These are phyloP conservation scores for Lithohypha guttulata DNA, from an alignment of 2,329 filamentous ascomycete species.

Conservation along the genomic window DNA sequence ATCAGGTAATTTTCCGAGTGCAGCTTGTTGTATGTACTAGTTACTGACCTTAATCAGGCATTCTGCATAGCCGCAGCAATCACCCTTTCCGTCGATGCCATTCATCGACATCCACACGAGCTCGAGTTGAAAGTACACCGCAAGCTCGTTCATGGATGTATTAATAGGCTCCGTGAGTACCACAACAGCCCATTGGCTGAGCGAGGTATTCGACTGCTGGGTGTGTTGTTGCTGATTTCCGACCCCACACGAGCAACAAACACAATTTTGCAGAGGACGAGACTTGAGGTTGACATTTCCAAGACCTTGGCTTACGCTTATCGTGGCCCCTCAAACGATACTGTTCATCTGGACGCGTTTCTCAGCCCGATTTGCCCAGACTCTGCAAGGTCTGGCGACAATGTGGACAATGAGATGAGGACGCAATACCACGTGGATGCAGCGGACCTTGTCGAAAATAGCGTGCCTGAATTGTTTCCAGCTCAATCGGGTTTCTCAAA, in stretches of 20 bases:
- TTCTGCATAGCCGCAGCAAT: conserved; percentile 31
- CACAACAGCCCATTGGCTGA: conserved; percentile 12
- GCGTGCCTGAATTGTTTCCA: conserved; percentile 18
- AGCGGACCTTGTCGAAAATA: conserved; percentile 15
- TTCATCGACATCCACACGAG: conserved; percentile 23
- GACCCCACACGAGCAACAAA: neutral
- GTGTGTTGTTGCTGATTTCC: neutral
- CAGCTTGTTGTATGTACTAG: neutral
- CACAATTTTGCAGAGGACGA: no score
- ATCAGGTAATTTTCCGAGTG: conserved; percentile 12
- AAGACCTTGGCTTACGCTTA: no score
- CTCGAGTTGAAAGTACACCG: conserved; percentile 11
- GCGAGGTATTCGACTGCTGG: conserved; percentile 12
- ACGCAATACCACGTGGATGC: neutral
- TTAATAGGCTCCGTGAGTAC: conserved; percentile 11
- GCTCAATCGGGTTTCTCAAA: conserved; percentile 19
- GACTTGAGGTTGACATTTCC: no score
- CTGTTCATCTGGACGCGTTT: neutral
- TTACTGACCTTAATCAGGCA: conserved; percentile 21
- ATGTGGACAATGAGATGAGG: neutral
- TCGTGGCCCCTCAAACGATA: no score
- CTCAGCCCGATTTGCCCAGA: neutral
- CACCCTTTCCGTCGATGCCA: conserved; percentile 28
- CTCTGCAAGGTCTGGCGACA: neutral
- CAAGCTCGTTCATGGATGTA: conserved; percentile 13